These are phyloP conservation scores for Pyrus pyrifolia DNA, from an alignment of 306 rosid species.

Conservation along the genomic window DNA sequence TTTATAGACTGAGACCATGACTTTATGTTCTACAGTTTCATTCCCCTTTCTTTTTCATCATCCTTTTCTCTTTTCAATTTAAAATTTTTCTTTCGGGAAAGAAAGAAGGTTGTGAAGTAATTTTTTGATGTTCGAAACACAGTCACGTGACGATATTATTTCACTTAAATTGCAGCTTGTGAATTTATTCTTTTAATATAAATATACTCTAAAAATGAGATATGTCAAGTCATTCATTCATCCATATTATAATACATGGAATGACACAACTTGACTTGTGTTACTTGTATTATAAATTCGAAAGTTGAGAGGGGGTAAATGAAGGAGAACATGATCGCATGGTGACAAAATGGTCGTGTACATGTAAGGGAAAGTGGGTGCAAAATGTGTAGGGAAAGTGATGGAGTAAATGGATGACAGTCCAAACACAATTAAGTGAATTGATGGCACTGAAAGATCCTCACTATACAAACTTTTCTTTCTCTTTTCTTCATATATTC, in stretches of 20 bases:
- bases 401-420: conserved; percentile 63
- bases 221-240: no score
- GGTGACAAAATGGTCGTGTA: conserved; percentile 57
- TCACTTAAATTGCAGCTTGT: no score
- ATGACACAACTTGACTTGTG: no score
- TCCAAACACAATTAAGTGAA: conserved; percentile 49
- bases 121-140: no score
- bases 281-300: background rate
- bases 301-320: conserved; percentile 25
- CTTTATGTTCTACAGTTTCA: conserved; percentile 36
- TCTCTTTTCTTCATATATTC: conserved; percentile 5
- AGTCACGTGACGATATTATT: no score
- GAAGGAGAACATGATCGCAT: conserved; percentile 46
- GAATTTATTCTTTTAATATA: no score
- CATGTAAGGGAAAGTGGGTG: conserved; percentile 62
- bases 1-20: conserved; percentile 43
- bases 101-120: background rate
- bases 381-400: conserved; percentile 34
- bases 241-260: no score
- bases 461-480: conserved; percentile 39
- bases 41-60: conserved; percentile 13
- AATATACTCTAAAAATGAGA: no score
- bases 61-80: conserved; percentile 16
- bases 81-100: conserved; percentile 32
- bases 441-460: conserved; percentile 48